Percentiles rank a stretch among this genome's conserved stretches.
phyloP scores from a whole-genome alignment of 2,329 filamentous ascomycete genomes.

The Fulvia fulva region DNA sequence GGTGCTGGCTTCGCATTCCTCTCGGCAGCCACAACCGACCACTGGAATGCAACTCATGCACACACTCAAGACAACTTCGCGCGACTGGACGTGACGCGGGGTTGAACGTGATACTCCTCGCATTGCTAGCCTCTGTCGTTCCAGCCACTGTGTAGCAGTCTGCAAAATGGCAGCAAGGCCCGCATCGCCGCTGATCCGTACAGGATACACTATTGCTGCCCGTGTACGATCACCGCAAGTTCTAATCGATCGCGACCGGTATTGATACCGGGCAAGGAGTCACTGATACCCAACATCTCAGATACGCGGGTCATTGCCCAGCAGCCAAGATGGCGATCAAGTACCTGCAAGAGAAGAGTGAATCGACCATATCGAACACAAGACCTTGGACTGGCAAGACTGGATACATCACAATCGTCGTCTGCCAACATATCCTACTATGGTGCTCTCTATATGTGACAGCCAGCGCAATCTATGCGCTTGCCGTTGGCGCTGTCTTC shows the following conservation, averaged over 20 bases:
- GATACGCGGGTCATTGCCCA: no score
- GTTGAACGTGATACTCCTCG: not conserved
- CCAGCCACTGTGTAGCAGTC: not conserved
- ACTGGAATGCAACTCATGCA: slow-evolving; percentile 22
- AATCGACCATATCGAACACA: not conserved
- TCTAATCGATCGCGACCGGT: no score
- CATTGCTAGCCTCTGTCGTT: slow-evolving; percentile 4
- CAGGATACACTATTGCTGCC: not conserved
- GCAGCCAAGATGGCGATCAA: not conserved
- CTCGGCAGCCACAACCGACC: not conserved
- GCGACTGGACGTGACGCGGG: slow-evolving; percentile 16
- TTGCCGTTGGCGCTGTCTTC: slow-evolving; percentile 14
- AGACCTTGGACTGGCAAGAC: not conserved
- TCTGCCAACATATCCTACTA: slow-evolving; percentile 25
- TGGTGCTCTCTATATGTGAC: slow-evolving; percentile 26
- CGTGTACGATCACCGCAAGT: not conserved
- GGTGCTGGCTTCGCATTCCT: slow-evolving; percentile 4
- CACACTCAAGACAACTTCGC: slow-evolving; percentile 14
- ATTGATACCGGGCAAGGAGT: no score
- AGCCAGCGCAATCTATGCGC: slow-evolving; percentile 23
- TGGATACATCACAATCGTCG: slow-evolving; percentile 19
- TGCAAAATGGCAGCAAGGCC: not conserved
- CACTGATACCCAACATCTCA: no score
- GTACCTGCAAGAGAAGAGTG: slow-evolving; percentile 4
- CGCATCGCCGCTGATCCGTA: not conserved